Evolutionary conservation across 352 stramenopile species (phyloP).

Genomic region (Phytophthora palmivora): DNA sequence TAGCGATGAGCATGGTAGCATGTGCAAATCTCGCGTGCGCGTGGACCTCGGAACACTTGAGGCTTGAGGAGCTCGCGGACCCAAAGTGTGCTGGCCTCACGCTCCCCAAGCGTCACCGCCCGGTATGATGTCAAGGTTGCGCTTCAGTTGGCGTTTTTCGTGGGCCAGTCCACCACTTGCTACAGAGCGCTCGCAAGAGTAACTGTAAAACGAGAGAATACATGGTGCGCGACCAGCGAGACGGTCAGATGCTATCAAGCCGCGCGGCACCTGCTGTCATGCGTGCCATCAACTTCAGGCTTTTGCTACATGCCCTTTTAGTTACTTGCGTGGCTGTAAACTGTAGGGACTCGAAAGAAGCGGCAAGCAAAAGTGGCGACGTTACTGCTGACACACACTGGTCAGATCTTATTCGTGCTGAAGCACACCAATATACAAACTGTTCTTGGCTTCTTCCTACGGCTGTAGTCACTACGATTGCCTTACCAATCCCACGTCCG

Average conservation of each 20-base stretch:
- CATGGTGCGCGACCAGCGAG: slow-evolving; percentile 25
- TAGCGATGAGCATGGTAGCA: slow-evolving; percentile 9
- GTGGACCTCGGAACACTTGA: slow-evolving; percentile 10
- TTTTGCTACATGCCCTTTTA: no score
- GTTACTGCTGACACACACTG: not conserved
- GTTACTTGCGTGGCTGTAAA: no score
- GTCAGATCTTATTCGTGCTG: not conserved
- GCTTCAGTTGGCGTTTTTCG: no score
- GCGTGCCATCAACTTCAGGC: no score
- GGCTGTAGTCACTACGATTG: not conserved
- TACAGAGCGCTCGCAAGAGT: no score
- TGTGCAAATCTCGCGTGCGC: slow-evolving; percentile 32
- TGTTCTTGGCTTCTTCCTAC: not conserved
- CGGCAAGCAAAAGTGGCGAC: not conserved
- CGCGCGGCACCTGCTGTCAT: not conserved
- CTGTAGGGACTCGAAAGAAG: no score
- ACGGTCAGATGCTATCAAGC: slow-evolving; percentile 10
- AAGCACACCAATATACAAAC: no score
- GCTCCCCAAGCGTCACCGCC: slow-evolving; percentile 1
- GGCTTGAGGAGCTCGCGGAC: not conserved
- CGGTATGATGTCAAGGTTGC: not conserved
- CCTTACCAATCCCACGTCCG: not conserved
- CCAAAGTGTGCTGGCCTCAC: slow-evolving; percentile 6
- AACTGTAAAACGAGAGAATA: not conserved
- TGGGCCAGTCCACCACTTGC: no score